Conservation (phyloP, 2,329 filamentous ascomycete genomes). For the Aspergillus fumigatiaffinis region DNA sequence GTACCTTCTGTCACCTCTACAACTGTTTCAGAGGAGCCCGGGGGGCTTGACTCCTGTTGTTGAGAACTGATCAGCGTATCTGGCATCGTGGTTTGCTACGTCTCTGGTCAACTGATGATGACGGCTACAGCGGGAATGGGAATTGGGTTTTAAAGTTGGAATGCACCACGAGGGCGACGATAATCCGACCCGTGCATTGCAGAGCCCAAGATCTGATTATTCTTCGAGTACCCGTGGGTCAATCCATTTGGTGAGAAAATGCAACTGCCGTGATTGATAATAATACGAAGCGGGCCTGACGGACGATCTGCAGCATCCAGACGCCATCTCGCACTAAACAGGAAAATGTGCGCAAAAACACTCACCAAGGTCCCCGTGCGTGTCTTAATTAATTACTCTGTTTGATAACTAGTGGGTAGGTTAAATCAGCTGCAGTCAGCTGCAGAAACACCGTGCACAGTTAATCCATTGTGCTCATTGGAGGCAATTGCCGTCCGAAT, state of each 20-base stretch:
- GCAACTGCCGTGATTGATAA: too few species aligned
- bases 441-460: neutral
- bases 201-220: too few species aligned
- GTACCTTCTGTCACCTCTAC: neutral
- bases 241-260: too few species aligned
- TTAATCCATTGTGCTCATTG: too few species aligned
- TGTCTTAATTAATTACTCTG: neutral
- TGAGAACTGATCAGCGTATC: neutral
- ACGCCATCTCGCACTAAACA: too few species aligned
- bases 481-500: too few species aligned
- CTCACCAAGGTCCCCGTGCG: constrained; percentile 24
- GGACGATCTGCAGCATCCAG: neutral
- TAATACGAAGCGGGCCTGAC: neutral
- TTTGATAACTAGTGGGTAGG: neutral
- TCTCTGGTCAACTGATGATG: neutral
- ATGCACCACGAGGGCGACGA: too few species aligned
- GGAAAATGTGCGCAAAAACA: constrained; percentile 27
- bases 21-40: neutral
- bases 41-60: constrained; percentile 2
- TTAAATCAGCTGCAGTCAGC: too few species aligned
- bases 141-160: too few species aligned
- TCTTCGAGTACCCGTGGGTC: too few species aligned
- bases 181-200: too few species aligned
- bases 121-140: too few species aligned
- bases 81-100: neutral